Percentiles rank a stretch among this genome's conserved stretches.
phyloP scores from a whole-genome alignment of 2,329 filamentous ascomycete species.

The Talaromyces sp. region DNA sequence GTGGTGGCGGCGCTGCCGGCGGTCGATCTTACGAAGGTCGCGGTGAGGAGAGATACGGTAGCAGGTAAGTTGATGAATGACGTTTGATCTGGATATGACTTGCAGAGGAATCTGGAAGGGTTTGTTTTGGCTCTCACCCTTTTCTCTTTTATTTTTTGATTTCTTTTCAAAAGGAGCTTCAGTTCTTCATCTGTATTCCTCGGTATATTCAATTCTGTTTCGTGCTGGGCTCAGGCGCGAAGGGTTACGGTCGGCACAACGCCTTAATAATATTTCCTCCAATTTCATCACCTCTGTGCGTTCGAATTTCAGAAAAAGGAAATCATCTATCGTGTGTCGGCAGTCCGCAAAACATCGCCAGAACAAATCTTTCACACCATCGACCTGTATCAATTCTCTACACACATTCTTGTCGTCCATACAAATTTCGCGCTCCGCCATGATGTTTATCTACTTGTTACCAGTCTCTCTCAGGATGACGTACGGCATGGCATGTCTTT shows the following conservation, averaged over 20 bases:
- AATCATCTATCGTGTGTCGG: constrained; percentile 29
- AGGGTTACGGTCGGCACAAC: constrained; percentile 35
- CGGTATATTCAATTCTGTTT: constrained; percentile 33
- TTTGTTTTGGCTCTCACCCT: constrained; percentile 20
- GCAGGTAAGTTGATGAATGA: constrained; percentile 36
- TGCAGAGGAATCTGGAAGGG: constrained; percentile 21
- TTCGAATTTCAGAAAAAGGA: constrained; percentile 24
- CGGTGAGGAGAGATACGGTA: constrained; percentile 38
- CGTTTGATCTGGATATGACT: constrained; percentile 15
- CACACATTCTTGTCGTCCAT: constrained; percentile 30
- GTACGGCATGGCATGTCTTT: constrained; percentile 34
- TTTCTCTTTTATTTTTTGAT: constrained; percentile 17
- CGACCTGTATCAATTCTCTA: constrained; percentile 30
- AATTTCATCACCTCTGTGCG: constrained; percentile 30
- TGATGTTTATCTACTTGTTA: constrained; percentile 36
- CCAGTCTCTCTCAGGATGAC: constrained; percentile 30
- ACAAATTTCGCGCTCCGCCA: constrained; percentile 33
- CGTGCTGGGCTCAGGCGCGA: constrained; percentile 32
- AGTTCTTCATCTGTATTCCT: constrained; percentile 31
- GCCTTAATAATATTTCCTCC: constrained; percentile 17
- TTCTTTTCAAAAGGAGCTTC: constrained; percentile 21
- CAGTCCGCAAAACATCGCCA: constrained; percentile 34
- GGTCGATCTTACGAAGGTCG: constrained; percentile 38
- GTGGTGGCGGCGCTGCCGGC: constrained; percentile 33
- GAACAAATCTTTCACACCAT: constrained; percentile 27